Evolutionary conservation across 2,329 filamentous ascomycete species (phyloP), one percentile per base, ranked within the genome.

Genomic region (Penicillium paneum): DNA sequence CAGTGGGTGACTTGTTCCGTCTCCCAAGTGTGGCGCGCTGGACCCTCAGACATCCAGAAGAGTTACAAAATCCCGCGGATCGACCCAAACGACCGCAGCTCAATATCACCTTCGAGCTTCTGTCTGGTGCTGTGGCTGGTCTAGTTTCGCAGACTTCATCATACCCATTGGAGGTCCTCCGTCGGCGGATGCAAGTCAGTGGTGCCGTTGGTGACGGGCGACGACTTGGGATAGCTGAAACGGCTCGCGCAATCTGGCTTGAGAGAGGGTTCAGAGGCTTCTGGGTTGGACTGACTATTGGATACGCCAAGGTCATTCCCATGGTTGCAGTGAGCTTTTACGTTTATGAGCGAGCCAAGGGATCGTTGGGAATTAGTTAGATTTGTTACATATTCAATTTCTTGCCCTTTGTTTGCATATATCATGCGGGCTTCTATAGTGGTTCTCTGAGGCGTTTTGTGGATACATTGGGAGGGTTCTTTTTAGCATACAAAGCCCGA

Each of bases 101-200:
- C 15, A 87, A 85, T 8, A 91, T 87, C 15, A 95, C 91, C 83
- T 94, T 94, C 0, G 90, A 97, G 73, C 82, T 99, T 6, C 80
- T 82, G 3, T 86, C 91, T 0, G 94, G 94, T 44, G 94, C 92
- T 1, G 72, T 94, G 10, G 92, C 94, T 0, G 94, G 94, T 2
- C 78, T 96, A 56, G 85, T 97, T 1, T 92, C 91, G 8, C 94
- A 99, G 74, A 96, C 93, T 0, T 84, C 87, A 0, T 95, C 92
- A 15, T 99, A 99, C 71, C 94, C 94, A 5, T 80, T 99, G 3
- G 94, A 99, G 73, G 90, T 99, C 15, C 88, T 97, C 55, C 81
- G 94, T 56, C 82, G 94, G 60, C 82, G 94, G 44, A 97, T 99
- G 93, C 94, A 99, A 71, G 94, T 99, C 13, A 90, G 91, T 44